These are phyloP conservation scores for Tuber brumale DNA, from an alignment of 495 filamentous ascomycete genomes.

Conservation along the genomic window DNA sequence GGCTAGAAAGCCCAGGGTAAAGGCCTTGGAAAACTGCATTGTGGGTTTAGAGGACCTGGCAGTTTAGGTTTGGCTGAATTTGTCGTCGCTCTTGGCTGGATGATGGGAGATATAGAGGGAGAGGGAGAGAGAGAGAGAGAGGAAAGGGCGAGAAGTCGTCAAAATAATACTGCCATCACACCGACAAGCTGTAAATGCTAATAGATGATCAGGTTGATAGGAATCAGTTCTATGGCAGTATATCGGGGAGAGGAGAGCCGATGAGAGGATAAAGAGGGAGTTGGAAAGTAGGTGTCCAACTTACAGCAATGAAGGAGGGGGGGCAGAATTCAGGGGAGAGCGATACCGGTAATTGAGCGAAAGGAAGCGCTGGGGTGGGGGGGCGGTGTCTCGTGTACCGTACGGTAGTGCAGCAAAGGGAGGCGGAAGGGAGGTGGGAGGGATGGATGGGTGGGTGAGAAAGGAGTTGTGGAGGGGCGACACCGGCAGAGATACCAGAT, in stretches of 20 bases:
- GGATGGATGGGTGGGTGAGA: constrained; percentile 7
- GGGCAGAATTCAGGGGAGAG: not conserved
- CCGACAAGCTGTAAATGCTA: constrained; percentile 12
- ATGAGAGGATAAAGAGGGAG: not conserved
- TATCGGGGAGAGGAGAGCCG: constrained; percentile 21
- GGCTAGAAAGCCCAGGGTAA: constrained; percentile 22
- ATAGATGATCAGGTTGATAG: constrained; percentile 17
- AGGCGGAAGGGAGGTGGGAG: not conserved
- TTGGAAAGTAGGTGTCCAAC: not conserved
- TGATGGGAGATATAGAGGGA: constrained; percentile 9
- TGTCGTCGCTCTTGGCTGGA: constrained; percentile 7
- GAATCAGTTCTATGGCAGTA: constrained; percentile 32
- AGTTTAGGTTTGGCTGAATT: constrained; percentile 25
- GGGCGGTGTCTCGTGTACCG: too few species aligned
- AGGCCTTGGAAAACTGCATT: constrained; percentile 27
- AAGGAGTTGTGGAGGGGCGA: constrained; percentile 2
- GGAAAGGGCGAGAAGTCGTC: constrained; percentile 21
- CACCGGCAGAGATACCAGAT: not conserved
- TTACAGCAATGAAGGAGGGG: not conserved
- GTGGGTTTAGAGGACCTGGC: constrained; percentile 13
- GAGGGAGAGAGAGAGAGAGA: constrained; percentile 10
- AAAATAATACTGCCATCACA: constrained; percentile 24
- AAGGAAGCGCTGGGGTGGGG: not conserved
- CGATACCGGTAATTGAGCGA: not conserved
- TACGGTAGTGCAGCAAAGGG: not conserved